Evolutionary conservation across 2,329 filamentous ascomycete genomes (phyloP), one percentile per base, ranked within the genome.

Genomic region (Aspergillus novoparasiticus): DNA sequence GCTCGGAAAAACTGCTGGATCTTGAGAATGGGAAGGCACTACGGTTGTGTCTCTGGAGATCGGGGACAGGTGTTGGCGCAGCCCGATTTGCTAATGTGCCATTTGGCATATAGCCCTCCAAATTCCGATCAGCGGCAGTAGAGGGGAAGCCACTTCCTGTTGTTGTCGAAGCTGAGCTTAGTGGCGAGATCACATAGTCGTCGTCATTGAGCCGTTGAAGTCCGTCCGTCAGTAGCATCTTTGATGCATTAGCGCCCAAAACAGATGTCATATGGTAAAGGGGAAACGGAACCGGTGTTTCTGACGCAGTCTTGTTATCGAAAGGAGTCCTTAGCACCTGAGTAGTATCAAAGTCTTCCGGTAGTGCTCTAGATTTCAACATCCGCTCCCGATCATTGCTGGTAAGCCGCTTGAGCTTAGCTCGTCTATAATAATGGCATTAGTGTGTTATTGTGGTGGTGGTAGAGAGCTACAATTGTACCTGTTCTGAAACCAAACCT

Each of bases 401-500:
- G 58, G 85, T 87, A 39, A 88, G 78, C 64, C 86, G 81, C 78
- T 88, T 88, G 65, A 88, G 77, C 75, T 88, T 88, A 21, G 86
- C 86, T 71, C 86, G 78, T 75, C 86, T 88, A 59, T 21, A 61
- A 59, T 16, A 34, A 32, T 45, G 45, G 46, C 39, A 64, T 67
- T 63, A 70, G 65, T 51, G 61, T 55, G 54, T 30, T 34, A 43
- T 54, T 26, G n/a, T 54, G 14, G 10, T 36, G 21, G 28, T 51
- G 19, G 11, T 36, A n/a, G 28, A 53, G 21, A 19, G 23, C 39
- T 45, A 54, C 39, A 41, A 58, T 73, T 85, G 71, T 85, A 97
- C 94, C 94, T 88, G 79, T 98, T 98, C 79, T 98, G 94, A 79
- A 98, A 98, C 94, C 94, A 98, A 57, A 98, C 94, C 78, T 98